A percentile compares a stretch with the other conserved stretches of the same genome.
phyloP scores from a whole-genome alignment of 306 rosid genomes.

The Quercus engelmannii region DNA sequence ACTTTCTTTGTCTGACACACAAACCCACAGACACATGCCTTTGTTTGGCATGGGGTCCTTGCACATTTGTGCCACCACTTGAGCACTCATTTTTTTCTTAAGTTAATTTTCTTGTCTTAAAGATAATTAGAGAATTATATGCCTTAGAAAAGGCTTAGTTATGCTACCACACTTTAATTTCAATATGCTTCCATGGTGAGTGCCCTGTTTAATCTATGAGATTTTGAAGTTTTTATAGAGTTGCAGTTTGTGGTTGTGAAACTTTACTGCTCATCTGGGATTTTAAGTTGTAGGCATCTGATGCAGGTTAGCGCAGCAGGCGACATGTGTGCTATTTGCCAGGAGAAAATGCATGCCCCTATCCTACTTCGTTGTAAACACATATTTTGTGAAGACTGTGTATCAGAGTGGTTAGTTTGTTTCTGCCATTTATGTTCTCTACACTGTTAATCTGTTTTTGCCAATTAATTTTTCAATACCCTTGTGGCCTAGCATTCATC shows the following conservation, averaged over 20 bases:
- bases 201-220: not conserved
- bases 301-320: conserved; percentile 88
- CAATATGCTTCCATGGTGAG: not conserved
- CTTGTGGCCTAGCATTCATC: not conserved
- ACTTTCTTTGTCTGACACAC: not conserved
- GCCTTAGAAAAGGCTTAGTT: not conserved
- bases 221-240: not conserved
- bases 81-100: not conserved
- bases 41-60: not conserved
- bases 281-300: conserved; percentile 12
- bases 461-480: not conserved
- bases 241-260: not conserved
- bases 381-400: conserved; percentile 97
- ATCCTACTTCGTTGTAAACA: conserved; percentile 90
- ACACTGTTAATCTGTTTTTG: not conserved
- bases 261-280: not conserved
- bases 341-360: conserved; percentile 98
- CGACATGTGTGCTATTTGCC: conserved; percentile 98
- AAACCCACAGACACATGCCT: not conserved
- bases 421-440: not conserved
- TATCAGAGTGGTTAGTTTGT: conserved; percentile 82
- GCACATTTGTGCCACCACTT: not conserved
- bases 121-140: not conserved
- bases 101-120: not conserved
- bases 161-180: not conserved